Evolutionary conservation across 495 filamentous ascomycete genomes (phyloP).

Genomic region (Neurospora sp.): DNA sequence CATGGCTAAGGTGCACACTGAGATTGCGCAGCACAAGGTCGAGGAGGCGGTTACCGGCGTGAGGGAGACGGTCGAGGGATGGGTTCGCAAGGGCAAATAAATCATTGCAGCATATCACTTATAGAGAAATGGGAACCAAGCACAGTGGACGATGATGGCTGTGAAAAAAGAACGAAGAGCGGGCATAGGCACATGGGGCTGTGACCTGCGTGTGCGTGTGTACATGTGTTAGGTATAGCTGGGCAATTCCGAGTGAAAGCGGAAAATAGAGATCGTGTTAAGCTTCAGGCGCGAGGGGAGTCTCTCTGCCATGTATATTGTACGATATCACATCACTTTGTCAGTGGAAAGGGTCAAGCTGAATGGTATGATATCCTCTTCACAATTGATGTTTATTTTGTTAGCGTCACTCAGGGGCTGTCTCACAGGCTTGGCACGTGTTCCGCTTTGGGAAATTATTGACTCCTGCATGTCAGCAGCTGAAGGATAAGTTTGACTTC

Average conservation of each 20-base stretch:
- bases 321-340: background rate
- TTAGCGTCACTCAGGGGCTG: background rate
- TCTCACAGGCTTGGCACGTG: background rate
- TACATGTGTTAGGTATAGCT: background rate
- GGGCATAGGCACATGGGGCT: background rate
- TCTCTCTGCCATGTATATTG: background rate
- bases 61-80: conserved; percentile 67
- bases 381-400: background rate
- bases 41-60: conserved; percentile 65
- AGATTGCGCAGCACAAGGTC: conserved; percentile 58
- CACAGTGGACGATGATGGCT: background rate
- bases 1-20: conserved; percentile 60
- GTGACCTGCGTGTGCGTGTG: background rate
- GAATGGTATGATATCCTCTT: background rate
- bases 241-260: background rate
- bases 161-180: background rate
- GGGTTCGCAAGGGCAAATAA: conserved; percentile 82
- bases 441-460: background rate
- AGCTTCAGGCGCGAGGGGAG: background rate
- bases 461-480: background rate
- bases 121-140: background rate
- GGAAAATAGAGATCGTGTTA: background rate
- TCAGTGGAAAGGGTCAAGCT: background rate
- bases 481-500: background rate
- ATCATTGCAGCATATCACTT: background rate